Conservation (phyloP, 1,139 yeast species). For the Diutina neorugosa region DNA sequence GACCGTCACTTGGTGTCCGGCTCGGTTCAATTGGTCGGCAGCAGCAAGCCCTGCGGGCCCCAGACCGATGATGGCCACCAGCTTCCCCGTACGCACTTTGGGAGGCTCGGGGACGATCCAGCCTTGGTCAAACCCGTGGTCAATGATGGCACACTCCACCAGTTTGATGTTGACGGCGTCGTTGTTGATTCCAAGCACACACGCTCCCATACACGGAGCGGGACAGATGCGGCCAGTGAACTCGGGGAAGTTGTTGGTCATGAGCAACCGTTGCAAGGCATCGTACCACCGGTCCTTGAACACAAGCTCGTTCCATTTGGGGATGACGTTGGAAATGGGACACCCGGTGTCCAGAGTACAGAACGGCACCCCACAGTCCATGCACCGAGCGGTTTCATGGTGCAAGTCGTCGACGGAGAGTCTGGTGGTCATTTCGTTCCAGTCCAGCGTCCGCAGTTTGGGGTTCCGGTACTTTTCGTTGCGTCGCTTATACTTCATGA, state of each 20-base stretch:
- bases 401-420: slow-evolving; percentile 77
- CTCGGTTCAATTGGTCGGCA: slow-evolving; percentile 93
- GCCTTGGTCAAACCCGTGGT: slow-evolving; percentile 91
- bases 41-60: slow-evolving; percentile 96
- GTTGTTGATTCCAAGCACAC: slow-evolving; percentile 87
- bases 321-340: slow-evolving; percentile 93
- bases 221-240: slow-evolving; percentile 98
- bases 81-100: slow-evolving; percentile 65
- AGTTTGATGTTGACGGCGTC: slow-evolving; percentile 97
- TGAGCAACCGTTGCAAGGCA: slow-evolving; percentile 81
- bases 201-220: slow-evolving; percentile 98
- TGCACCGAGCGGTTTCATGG: slow-evolving; percentile 95
- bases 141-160: slow-evolving; percentile 92
- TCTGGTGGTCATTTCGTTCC: slow-evolving; percentile 84
- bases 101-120: slow-evolving; percentile 91
- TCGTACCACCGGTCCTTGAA: slow-evolving; percentile 93
- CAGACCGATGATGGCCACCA: slow-evolving; percentile 82
- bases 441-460: slow-evolving; percentile 68
- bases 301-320: slow-evolving; percentile 95
- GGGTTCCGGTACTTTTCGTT: slow-evolving; percentile 79
- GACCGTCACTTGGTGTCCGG: slow-evolving; percentile 86
- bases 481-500: slow-evolving; percentile 86
- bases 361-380: slow-evolving; percentile 99
- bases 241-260: slow-evolving; percentile 98
- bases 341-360: slow-evolving; percentile 98